Base-by-base conservation (phyloP, 2,329 filamentous ascomycete species). In the Moelleriella libera region DNA sequence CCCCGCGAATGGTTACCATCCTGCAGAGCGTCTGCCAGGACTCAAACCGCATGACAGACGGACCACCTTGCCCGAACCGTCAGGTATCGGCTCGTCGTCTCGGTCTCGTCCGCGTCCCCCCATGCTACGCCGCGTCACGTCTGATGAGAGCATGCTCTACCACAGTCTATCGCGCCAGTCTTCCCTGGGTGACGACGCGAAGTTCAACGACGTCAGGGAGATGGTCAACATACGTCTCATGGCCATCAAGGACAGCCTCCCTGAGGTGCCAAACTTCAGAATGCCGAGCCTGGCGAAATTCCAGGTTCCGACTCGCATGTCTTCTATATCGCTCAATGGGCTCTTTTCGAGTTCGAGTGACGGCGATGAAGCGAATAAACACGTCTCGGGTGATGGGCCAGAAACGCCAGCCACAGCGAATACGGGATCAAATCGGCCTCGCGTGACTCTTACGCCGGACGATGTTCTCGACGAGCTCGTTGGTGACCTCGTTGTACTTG, bases 151-250 rank as follows among this genome's bases (percentile, higher is more conserved):
- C 5, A 65, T 94, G 50, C 72, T 92, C 12, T 83, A 84, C 55
- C 80, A 86, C 54, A 81, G 78, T 5, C 68, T 88, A 3, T 94
- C 89, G 0, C 74, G 81, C 30, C 81, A 84, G 1, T 92, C 88
- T 0, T 94, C 88, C 0, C 72, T 94, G 1, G 89, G 89, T 2
- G 87, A 96, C 58, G 86, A 90, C 56, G 78, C 79, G 40, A 76
- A 82, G 43, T 97, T 92, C 62, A 78, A 84, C 45, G 73, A 92
- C 62, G 80, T 94, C 10, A 78, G 82, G 42, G 84, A 87, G 51
- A 86, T 92, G 68, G 83, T 90, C 54, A 97, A 96, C 57, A 88
- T 85, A 55, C 77, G 90, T 41, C 74, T 92, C 58, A 94, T 94
- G 66, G 90, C 90, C 5, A 85, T 97, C 60, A 85, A 82, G 58